Evolutionary conservation across 2,329 filamentous ascomycete genomes (phyloP).

Genomic region (Hymenoscyphus scutula): DNA sequence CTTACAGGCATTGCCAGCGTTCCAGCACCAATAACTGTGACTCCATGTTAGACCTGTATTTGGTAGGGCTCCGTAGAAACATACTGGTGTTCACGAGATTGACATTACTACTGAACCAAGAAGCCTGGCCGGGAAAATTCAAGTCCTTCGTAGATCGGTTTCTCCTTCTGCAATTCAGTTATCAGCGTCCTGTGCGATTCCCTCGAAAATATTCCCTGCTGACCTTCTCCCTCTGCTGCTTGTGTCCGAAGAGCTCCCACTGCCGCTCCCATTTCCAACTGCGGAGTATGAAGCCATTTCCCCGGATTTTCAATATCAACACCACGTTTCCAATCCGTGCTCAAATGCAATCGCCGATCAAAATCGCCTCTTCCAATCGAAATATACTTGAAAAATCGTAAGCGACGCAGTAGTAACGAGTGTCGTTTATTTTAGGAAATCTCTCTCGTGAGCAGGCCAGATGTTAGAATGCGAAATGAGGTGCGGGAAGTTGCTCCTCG

Average conservation of each 20-base stretch:
- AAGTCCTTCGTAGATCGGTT: slow-evolving; percentile 61
- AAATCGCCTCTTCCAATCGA: background rate
- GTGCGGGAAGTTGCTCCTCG: background rate
- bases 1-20: slow-evolving; percentile 64
- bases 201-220: background rate
- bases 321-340: background rate
- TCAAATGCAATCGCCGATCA: background rate
- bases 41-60: slow-evolving; percentile 18
- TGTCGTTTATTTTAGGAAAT: background rate
- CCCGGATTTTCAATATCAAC: background rate
- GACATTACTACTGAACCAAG: slow-evolving; percentile 86
- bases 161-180: slow-evolving; percentile 24
- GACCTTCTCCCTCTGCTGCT: slow-evolving; percentile 31
- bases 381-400: background rate
- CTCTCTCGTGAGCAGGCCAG: slow-evolving; percentile 5
- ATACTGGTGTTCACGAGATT: slow-evolving; percentile 95
- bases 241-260: slow-evolving; percentile 27
- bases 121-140: slow-evolving; percentile 69
- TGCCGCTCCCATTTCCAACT: slow-evolving; percentile 23
- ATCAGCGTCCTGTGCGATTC: background rate
- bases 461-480: slow-evolving; percentile 5
- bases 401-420: background rate
- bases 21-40: slow-evolving; percentile 84
- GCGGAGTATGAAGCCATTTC: slow-evolving; percentile 33
- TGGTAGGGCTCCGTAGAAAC: slow-evolving; percentile 31